Evolutionary conservation across 2,329 filamentous ascomycete genomes (phyloP).

Genomic region (Aspergillus sergii): DNA sequence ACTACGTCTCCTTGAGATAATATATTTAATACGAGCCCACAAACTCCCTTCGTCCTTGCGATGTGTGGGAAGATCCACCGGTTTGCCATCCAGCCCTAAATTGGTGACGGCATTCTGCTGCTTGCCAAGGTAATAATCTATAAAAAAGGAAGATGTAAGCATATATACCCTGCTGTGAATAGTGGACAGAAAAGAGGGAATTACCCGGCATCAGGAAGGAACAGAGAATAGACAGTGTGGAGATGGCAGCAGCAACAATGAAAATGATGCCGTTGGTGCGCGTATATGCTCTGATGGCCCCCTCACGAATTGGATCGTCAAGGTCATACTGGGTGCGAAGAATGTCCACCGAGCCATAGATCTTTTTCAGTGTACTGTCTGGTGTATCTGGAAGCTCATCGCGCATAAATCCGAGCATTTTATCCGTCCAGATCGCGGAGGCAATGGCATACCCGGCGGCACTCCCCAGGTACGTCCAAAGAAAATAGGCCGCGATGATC

Average conservation of each 20-base stretch:
- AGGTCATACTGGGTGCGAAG: not conserved
- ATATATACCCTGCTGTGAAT: not conserved
- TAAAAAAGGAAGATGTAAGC: no score
- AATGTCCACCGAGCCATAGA: not conserved
- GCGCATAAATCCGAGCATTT: not conserved
- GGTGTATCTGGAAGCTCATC: not conserved
- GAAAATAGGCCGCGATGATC: conserved; percentile 38
- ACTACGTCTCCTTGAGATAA: not conserved
- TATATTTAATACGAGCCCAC: not conserved
- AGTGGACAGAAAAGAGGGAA: not conserved
- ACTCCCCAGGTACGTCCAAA: conserved; percentile 46
- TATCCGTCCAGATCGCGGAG: conserved; percentile 40
- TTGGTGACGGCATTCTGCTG: not conserved
- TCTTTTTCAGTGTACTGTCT: not conserved
- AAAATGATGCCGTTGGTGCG: not conserved
- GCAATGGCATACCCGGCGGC: conserved; percentile 44
- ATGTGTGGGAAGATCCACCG: not conserved
- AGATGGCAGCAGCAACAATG: not conserved
- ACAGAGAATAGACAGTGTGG: not conserved
- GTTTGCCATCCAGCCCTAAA: not conserved
- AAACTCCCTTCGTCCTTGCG: fast-evolving
- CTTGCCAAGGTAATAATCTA: not conserved
- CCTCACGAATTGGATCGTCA: not conserved
- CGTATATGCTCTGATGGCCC: not conserved
- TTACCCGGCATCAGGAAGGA: not conserved